Evolutionary conservation across 2,329 filamentous ascomycete species (phyloP), one percentile per base, ranked within the genome.

Genomic region (Phyllosticta paracitricarpa): DNA sequence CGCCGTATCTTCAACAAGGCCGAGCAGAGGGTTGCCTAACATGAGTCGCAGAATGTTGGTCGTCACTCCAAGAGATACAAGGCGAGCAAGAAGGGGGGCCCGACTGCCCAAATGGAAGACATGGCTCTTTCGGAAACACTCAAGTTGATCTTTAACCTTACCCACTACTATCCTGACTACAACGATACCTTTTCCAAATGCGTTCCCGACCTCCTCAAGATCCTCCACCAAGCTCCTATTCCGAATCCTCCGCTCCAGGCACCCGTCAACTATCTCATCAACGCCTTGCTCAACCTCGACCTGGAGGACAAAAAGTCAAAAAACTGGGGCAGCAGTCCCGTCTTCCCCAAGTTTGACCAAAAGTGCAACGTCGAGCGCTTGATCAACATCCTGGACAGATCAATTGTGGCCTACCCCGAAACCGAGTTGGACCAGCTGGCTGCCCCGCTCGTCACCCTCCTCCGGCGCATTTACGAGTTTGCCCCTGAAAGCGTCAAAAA

Each of bases 91-190:
- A 65, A 65, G 14, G 66, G 65, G 25, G 61, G 61, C 24, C 66
- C 66, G 2, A 69, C 68, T 52, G 76, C 83, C 52, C 81, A 83
- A 0, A 89, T 92, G 81, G 85, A 88, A 65, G 85, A 88, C 62
- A 85, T 93, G 84, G 91, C 92, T 0, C 79, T 97, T 48, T 81
- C 81, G 8, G 93, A 97, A 73, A 93, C 89, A 0, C 77, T 94
- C 57, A 97, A 96, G 70, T 80, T 97, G 51, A 76, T 96, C 58
- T 97, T 95, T 79, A 97, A 97, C 73, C 80, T 96, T 59, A 89
- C 88, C 1, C 86, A 92, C 67, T 85, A 86, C 68, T 88, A 87
- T 68, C 84, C 85, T 3, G 80, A 86, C 52, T 79, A 87, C 26
- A 75, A 77, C 4, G 72, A 78, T 0, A 75, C 79, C 0, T 95